Base-by-base conservation (phyloP, 805 yeast genomes). In the Wickerhamiella qilinensis region DNA sequence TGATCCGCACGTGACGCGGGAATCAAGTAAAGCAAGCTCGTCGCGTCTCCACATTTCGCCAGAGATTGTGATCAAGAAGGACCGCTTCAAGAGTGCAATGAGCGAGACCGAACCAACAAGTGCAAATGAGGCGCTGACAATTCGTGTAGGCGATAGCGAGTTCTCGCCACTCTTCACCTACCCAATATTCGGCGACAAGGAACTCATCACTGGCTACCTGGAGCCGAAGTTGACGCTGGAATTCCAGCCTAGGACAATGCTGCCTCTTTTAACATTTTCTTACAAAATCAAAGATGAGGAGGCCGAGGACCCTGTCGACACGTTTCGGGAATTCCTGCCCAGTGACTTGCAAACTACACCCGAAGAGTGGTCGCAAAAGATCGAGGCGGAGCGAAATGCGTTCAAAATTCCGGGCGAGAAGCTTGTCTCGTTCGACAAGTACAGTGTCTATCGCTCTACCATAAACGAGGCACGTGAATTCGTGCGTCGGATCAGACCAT, bases 161-260 rank as follows among this genome's bases (percentile, higher is more conserved):
- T 85, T 86, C 61, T 60, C 67, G 29, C 96, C 97, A 0, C 52
- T 62, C 12, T 85, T 83, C 60, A 88, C 97, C 1, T 91, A 91
- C 56, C 94, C 96, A 2, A 78, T 91, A 9, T 91, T 73, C 64
- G 97, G 97, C 4, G 94, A 85, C 35, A 69, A 84, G 1, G 98
- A 91, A 53, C 76, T 76, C 38, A 75, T 91, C 1, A 83, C 76
- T 52, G 98, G 98, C 2, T 91, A 73, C 55, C 68, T 76, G 46
- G 78, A 73, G 47, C 62, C 86, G 28, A 64, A 64, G 24, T 73
- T 91, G 27, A 19, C 44, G 43, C 46, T 70, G n/a, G 73, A 78
- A 15, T 82, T 82, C 55, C 94, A 86, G 53, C 71, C 79, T 29
- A 61, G 66, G 35, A 77, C 91, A 0, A 71, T 86, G 53, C 64